phyloP scores from a whole-genome alignment of 2,329 filamentous ascomycete species.

The Alternaria sp. region DNA sequence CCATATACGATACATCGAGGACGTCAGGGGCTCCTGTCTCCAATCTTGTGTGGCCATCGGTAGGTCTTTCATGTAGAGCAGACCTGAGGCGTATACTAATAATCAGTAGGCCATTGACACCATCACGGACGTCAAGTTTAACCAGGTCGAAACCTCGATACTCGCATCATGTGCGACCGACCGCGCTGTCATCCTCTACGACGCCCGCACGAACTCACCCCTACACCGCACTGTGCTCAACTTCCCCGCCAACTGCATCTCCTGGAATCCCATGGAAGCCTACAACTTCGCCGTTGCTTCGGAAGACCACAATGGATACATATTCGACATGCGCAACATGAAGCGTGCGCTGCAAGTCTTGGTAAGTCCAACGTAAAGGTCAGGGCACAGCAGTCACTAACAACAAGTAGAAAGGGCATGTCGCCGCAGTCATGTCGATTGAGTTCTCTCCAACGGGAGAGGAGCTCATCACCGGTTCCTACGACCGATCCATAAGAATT shows the following conservation, averaged over 20 bases:
- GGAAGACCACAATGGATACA: conserved; percentile 90
- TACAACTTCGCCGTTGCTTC: conserved; percentile 94
- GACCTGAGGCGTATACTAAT: not conserved
- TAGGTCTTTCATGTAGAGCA: not conserved
- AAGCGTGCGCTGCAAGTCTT: conserved; percentile 86
- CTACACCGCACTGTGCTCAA: conserved; percentile 81
- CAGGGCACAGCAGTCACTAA: not conserved
- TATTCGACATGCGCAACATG: conserved; percentile 95
- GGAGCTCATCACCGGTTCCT: conserved; percentile 87
- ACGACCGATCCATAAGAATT: conserved; percentile 85
- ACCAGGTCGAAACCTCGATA: conserved; percentile 91
- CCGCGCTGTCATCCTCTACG: conserved; percentile 86
- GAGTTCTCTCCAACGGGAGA: conserved; percentile 95
- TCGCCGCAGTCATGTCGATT: conserved; percentile 92
- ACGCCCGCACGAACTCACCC: conserved; percentile 84
- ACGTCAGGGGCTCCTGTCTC: conserved; percentile 79
- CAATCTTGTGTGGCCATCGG: conserved; percentile 82
- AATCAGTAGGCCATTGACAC: conserved; percentile 68
- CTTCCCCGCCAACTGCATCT: conserved; percentile 92
- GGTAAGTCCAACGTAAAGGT: not conserved
- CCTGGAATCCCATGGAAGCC: conserved; percentile 95
- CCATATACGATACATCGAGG: conserved; percentile 85
- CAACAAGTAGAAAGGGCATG: conserved; percentile 71
- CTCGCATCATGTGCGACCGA: conserved; percentile 86
- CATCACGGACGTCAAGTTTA: conserved; percentile 86